Evolutionary conservation across 2,329 filamentous ascomycete species (phyloP).

Genomic region (Fusarium albidum): DNA sequence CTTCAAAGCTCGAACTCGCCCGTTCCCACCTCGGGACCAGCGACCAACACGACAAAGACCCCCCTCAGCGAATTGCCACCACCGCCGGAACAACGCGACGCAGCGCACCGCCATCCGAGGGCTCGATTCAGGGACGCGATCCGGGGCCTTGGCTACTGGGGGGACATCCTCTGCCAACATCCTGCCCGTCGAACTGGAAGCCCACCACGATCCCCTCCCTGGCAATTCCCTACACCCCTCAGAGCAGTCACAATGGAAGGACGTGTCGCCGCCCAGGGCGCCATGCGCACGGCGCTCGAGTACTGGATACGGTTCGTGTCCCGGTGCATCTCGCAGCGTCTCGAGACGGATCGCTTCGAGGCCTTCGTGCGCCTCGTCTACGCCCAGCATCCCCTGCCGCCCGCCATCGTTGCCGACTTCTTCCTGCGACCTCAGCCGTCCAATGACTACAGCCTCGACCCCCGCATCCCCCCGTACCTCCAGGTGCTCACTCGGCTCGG

Average conservation of each 20-base stretch:
- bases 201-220: neutral
- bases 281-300: constrained; percentile 41
- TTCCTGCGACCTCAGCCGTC: constrained; percentile 62
- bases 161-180: neutral
- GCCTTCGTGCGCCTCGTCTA: constrained; percentile 59
- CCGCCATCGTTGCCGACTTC: constrained; percentile 62
- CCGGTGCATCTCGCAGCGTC: constrained; percentile 58
- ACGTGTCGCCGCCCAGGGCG: constrained; percentile 27
- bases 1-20: constrained; percentile 11
- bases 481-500: constrained; percentile 61
- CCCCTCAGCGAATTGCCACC: no score
- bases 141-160: constrained; percentile 7
- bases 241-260: constrained; percentile 39
- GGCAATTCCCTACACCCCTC: constrained; percentile 3
- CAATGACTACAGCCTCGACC: constrained; percentile 62
- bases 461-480: constrained; percentile 67
- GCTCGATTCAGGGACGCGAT: constrained; percentile 15
- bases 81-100: no score
- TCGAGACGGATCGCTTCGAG: constrained; percentile 63
- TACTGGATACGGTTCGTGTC: constrained; percentile 62
- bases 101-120: no score
- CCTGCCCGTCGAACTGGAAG: constrained; percentile 4
- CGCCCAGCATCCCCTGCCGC: constrained; percentile 60
- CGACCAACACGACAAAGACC: neutral
- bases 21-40: constrained; percentile 7